Conservation (phyloP, 331 rosid genomes). For the Cydonia oblonga region DNA sequence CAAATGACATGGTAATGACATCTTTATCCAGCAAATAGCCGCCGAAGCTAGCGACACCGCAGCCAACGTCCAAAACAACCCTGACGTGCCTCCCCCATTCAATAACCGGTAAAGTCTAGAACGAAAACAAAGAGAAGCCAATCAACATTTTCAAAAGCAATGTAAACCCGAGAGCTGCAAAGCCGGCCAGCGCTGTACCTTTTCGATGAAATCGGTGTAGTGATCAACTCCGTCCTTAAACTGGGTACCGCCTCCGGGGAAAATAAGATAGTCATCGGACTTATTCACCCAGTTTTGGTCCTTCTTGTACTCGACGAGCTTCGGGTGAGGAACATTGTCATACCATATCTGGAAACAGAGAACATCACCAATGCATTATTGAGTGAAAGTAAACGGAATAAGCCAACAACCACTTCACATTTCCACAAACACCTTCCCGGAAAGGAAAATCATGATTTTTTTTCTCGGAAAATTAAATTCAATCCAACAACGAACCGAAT, state of each 20-base stretch:
- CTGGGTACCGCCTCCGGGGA: slow-evolving; percentile 99
- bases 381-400: neutral
- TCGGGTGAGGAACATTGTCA: slow-evolving; percentile 75
- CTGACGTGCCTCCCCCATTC: slow-evolving; percentile 73
- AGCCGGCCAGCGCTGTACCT: slow-evolving; percentile 24
- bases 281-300: slow-evolving; percentile 82
- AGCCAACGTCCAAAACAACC: slow-evolving; percentile 86
- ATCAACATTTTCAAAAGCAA: neutral
- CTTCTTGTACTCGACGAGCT: slow-evolving; percentile 94
- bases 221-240: slow-evolving; percentile 80
- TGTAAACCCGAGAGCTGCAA: neutral
- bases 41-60: slow-evolving; percentile 99
- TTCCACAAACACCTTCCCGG: neutral
- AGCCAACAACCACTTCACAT: neutral
- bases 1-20: slow-evolving; percentile 88
- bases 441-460: neutral
- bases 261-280: slow-evolving; percentile 56
- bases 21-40: slow-evolving; percentile 71
- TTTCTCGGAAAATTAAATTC: neutral
- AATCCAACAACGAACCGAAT: neutral
- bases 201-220: slow-evolving; percentile 48
- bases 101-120: slow-evolving; percentile 43
- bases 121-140: slow-evolving; percentile 3
- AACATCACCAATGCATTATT: neutral
- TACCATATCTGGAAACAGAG: slow-evolving; percentile 63